phyloP scores from a whole-genome alignment of 768 basidiomycete genomes.

The Tremella mesenterica region DNA sequence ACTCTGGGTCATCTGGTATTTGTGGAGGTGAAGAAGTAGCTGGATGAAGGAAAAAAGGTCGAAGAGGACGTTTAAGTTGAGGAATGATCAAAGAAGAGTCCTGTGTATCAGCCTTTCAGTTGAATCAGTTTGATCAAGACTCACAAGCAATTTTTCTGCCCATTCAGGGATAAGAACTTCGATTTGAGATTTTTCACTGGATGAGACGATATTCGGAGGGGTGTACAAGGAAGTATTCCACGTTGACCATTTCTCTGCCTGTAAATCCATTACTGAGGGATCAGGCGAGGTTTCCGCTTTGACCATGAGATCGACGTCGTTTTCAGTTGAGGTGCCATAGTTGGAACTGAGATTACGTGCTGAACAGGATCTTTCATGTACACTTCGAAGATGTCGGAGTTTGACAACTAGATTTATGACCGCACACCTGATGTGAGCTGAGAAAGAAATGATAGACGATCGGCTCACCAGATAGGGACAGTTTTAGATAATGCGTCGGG shows the following conservation, averaged over 20 bases:
- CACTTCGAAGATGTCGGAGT: not conserved
- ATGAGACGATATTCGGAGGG: slow-evolving; percentile 51
- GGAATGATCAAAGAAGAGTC: slow-evolving; percentile 65
- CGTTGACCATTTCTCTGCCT: no score
- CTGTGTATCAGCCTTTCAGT: slow-evolving; percentile 45
- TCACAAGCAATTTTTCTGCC: slow-evolving; percentile 61
- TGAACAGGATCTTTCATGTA: not conserved
- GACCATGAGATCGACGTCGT: no score
- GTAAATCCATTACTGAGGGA: no score
- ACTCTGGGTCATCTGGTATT: slow-evolving; percentile 29
- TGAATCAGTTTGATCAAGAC: slow-evolving; percentile 15
- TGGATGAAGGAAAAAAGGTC: slow-evolving; percentile 83
- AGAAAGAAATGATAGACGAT: no score
- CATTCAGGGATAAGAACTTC: slow-evolving; percentile 57
- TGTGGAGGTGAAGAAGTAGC: slow-evolving; percentile 53
- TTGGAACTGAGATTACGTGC: slow-evolving; percentile 8
- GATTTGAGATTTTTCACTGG: slow-evolving; percentile 74
- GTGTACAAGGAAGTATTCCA: slow-evolving; percentile 64
- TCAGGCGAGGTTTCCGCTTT: no score
- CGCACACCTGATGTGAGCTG: slow-evolving; percentile 48
- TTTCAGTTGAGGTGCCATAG: no score
- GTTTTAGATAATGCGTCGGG: slow-evolving; percentile 92
- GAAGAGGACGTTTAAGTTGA: slow-evolving; percentile 56
- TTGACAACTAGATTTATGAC: slow-evolving; percentile 68
- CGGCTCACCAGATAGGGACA: slow-evolving; percentile 78